Conservation (phyloP, 140 eudicot genomes). For the Ambrosia hybrid region DNA sequence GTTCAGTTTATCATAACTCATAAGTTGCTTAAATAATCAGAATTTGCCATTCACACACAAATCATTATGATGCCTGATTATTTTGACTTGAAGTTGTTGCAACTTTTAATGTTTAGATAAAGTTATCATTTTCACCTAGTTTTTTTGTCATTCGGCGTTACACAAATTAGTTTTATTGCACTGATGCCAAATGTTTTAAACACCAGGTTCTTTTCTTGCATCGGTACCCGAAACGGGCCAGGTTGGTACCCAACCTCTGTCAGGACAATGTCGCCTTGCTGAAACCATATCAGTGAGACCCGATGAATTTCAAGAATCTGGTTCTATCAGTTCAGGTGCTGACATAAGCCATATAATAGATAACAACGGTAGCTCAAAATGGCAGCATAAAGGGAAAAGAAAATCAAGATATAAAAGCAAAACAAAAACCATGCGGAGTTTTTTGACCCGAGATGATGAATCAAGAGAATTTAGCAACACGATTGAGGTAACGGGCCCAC, state of each 20-base stretch:
- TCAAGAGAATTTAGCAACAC: conserved; percentile 10
- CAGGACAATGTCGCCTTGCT: too few species aligned
- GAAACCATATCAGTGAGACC: conserved; percentile 26
- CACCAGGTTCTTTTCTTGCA: conserved; percentile 35
- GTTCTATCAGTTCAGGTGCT: conserved; percentile 54
- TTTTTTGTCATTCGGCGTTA: background rate
- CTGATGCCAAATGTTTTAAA: conserved; percentile 18
- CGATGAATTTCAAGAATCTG: conserved; percentile 58
- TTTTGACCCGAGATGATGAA: conserved; percentile 18
- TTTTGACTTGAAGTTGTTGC: background rate
- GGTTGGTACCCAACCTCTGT: conserved; percentile 23
- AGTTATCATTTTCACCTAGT: too few species aligned
- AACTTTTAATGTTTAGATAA: background rate
- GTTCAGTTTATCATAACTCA: too few species aligned
- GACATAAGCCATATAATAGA: conserved; percentile 27
- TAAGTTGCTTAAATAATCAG: conserved; percentile 1
- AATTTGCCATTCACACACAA: background rate
- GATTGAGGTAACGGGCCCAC: conserved; percentile 6
- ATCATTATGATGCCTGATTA: background rate
- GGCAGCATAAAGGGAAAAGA: conserved; percentile 85
- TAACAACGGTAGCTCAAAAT: conserved; percentile 53
- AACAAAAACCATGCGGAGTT: conserved; percentile 31
- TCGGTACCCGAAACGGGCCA: conserved; percentile 36
- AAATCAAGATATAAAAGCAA: conserved; percentile 47
- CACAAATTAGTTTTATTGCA: background rate